Evolutionary conservation across 1,139 yeast species (phyloP).

Genomic region (Yamadazyma trypodendri): DNA sequence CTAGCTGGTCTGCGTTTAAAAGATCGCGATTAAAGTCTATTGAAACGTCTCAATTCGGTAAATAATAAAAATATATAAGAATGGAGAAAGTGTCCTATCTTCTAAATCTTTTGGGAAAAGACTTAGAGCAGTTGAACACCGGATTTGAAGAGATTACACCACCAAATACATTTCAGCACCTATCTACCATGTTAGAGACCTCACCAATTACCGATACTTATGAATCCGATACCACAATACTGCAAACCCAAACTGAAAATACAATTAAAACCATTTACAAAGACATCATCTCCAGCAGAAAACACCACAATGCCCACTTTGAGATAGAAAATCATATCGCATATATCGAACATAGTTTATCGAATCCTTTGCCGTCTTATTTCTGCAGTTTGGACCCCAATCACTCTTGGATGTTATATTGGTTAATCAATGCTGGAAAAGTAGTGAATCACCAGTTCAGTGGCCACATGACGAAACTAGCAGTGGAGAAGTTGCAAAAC

Average conservation of each 20-base stretch:
- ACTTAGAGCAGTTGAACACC: conserved; percentile 7
- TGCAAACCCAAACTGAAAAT: conserved; percentile 42
- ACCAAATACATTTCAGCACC: conserved; percentile 11
- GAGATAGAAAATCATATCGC: conserved; percentile 18
- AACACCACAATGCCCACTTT: conserved; percentile 14
- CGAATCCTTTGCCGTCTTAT: conserved; percentile 42
- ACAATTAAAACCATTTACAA: conserved; percentile 29
- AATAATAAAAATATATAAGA: conserved; percentile 6
- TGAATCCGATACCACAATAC: conserved; percentile 34
- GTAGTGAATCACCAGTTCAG: conserved; percentile 10
- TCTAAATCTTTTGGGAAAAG: conserved; percentile 17
- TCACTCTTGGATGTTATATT: conserved; percentile 86
- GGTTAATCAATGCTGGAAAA: conserved; percentile 63
- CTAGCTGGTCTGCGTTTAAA: too few relatives aligned
- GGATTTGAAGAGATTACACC: conserved; percentile 18
- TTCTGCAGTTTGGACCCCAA: conserved; percentile 72
- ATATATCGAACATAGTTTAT: conserved; percentile 12
- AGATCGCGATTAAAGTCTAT: conserved; percentile 11
- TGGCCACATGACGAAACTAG: conserved; percentile 13
- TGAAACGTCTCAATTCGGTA: conserved; percentile 14
- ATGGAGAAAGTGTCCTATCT: conserved; percentile 18
- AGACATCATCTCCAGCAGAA: conserved; percentile 14
- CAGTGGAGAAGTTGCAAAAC: conserved; percentile 19
- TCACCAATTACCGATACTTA: conserved; percentile 18
- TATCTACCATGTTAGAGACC: conserved; percentile 17